A percentile compares a stretch with the other conserved stretches of the same genome.
Conservation (phyloP, 2,329 filamentous ascomycete genomes). For the Sporothrix brunneoviolacea region DNA sequence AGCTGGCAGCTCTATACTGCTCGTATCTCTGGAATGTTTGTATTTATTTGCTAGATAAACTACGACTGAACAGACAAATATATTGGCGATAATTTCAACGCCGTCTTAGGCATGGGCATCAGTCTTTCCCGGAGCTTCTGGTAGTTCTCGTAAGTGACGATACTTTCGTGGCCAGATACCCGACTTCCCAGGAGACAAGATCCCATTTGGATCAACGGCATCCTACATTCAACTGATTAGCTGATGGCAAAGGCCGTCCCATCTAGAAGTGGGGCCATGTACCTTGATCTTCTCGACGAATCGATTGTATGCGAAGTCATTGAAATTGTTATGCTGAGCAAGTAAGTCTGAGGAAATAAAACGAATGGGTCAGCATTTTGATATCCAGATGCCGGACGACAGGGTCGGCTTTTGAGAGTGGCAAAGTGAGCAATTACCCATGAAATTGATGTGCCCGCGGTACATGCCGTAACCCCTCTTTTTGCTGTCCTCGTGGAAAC, state of each 20-base stretch:
- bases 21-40: too few species aligned
- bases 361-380: neutral
- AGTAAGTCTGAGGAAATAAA: neutral
- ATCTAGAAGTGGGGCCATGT: too few species aligned
- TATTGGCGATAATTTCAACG: too few species aligned
- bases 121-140: too few species aligned
- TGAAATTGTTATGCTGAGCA: neutral
- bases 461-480: neutral
- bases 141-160: neutral
- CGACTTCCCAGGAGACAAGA: neutral
- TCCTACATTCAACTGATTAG: too few species aligned
- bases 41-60: too few species aligned
- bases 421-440: neutral
- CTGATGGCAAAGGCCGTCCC: too few species aligned
- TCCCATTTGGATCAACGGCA: neutral
- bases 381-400: too few species aligned
- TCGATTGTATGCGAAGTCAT: neutral
- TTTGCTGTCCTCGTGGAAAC: constrained; percentile 1
- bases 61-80: too few species aligned
- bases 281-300: constrained; percentile 5
- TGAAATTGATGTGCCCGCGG: neutral
- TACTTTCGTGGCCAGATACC: neutral
- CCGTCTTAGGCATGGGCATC: too few species aligned
- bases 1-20: too few species aligned
- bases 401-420: too few species aligned